Conservation (phyloP, 192 early-diverging fungal genomes). For the Rhizophagus sp. region DNA sequence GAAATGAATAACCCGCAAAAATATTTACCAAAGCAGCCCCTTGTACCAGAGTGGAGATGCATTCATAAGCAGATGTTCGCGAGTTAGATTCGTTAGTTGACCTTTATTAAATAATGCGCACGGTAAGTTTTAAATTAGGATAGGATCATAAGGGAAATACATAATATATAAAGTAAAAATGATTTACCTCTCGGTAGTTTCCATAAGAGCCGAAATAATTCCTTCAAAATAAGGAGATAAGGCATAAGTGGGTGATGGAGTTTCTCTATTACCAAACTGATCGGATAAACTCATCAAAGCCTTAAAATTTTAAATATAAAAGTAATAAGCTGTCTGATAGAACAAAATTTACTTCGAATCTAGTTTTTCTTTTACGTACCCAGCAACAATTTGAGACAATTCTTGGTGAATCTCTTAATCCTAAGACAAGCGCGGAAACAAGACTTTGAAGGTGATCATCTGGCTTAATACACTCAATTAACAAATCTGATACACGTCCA, state of each 20-base stretch:
- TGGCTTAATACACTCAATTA: conserved; percentile 73
- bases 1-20: not conserved
- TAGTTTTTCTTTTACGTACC: conserved; percentile 40
- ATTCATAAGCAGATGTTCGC: conserved; percentile 91
- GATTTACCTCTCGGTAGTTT: conserved; percentile 62
- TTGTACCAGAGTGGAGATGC: conserved; percentile 80
- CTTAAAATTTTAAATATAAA: conserved; percentile 33
- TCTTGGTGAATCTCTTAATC: conserved; percentile 83
- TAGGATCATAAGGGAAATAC: not conserved
- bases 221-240: conserved; percentile 88
- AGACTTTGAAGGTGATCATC: conserved; percentile 71
- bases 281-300: conserved; percentile 92
- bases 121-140: not conserved
- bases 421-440: conserved; percentile 75
- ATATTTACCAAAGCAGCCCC: conserved; percentile 56
- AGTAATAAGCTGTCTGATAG: not conserved
- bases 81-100: conserved; percentile 81
- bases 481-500: conserved; percentile 87
- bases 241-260: conserved; percentile 60
- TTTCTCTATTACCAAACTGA: conserved; percentile 61
- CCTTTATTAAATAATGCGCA: not conserved
- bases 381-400: conserved; percentile 97
- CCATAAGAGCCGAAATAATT: conserved; percentile 73
- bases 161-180: not conserved
- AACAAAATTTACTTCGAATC: not conserved